A percentile compares a stretch with the other conserved stretches of the same genome.
Evolutionary conservation across 169 alveolate genomes (phyloP).

Genomic region (Amoebophrya sp.): DNA sequence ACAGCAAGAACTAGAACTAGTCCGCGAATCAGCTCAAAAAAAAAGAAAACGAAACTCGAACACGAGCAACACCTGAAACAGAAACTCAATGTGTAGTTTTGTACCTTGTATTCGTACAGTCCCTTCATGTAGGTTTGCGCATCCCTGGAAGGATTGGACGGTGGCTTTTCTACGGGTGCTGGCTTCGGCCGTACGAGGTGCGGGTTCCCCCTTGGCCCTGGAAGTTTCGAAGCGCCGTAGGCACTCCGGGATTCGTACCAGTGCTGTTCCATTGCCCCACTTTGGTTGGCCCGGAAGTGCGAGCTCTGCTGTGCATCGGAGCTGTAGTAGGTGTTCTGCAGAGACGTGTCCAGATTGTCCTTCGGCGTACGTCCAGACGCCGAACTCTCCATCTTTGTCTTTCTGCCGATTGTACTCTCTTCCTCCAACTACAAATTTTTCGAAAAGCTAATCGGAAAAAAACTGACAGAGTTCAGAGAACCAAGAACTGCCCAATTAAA

Average conservation of each 20-base stretch:
- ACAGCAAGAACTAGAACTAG: neutral
- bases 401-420: too few species aligned
- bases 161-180: neutral
- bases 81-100: neutral
- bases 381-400: neutral
- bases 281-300: neutral
- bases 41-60: neutral
- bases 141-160: neutral
- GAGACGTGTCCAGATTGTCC: neutral
- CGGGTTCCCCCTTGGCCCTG: neutral
- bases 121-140: neutral
- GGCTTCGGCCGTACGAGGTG: neutral
- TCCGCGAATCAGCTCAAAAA: neutral
- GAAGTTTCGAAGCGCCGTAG: neutral
- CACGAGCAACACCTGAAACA: neutral
- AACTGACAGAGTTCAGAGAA: too few species aligned
- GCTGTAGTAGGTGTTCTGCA: neutral
- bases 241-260: neutral
- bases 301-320: neutral
- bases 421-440: too few species aligned
- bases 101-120: neutral
- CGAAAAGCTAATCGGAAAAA: too few species aligned
- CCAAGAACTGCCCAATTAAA: too few species aligned
- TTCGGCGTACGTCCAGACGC: slow-evolving; percentile 5
- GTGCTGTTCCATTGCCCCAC: neutral